phyloP scores from a whole-genome alignment of 192 early-diverging fungal species.

The Chytriomyces hyalinus region DNA sequence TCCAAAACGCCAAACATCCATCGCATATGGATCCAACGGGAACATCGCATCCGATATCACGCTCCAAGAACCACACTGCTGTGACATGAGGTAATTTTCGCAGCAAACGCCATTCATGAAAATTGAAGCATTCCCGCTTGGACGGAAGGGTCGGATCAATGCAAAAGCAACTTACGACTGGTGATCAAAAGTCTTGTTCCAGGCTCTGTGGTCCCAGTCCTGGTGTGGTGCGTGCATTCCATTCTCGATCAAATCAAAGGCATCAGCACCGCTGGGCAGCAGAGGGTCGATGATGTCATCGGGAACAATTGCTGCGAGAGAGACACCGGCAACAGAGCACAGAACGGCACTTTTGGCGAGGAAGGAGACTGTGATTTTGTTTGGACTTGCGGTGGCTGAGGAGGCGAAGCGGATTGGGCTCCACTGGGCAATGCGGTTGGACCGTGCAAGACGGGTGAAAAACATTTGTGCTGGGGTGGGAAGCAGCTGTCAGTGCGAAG shows the following conservation, averaged over 20 bases:
- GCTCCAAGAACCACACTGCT: no score
- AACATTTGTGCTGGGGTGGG: no score
- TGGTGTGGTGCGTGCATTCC: conserved; percentile 89
- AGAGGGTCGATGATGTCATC: conserved; percentile 5
- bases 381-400: not conserved
- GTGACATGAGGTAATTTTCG: no score
- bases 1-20: no score
- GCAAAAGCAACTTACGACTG: conserved; percentile 65
- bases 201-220: conserved; percentile 86
- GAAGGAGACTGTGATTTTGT: conserved; percentile 5
- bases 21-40: no score
- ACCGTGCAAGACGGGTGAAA: no score
- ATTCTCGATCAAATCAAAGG: conserved; percentile 83
- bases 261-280: conserved; percentile 50
- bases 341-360: conserved; percentile 18
- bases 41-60: no score
- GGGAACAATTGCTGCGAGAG: conserved; percentile 15
- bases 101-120: no score
- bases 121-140: no score
- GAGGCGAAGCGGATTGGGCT: conserved; percentile 54
- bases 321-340: conserved; percentile 21
- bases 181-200: conserved; percentile 90
- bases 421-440: conserved; percentile 64
- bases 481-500: no score
- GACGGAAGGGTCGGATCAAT: no score